phyloP scores from a whole-genome alignment of 306 rosid species.

The Dicorynia guianensis region DNA sequence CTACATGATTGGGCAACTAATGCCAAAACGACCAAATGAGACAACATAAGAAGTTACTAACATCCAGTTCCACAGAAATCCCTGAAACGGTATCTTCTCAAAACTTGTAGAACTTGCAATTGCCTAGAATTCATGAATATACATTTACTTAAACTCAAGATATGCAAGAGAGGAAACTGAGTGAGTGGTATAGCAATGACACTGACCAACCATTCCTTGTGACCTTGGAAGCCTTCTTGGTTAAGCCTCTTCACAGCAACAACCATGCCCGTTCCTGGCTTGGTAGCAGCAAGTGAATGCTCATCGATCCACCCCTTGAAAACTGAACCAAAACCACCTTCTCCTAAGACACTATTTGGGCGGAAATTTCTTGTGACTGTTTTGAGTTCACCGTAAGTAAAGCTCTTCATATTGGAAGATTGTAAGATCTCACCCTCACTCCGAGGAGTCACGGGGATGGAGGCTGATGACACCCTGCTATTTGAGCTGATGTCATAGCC shows the following conservation, averaged over 20 bases:
- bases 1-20: not conserved
- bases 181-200: constrained; percentile 3
- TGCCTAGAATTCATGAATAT: constrained; percentile 28
- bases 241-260: constrained; percentile 94
- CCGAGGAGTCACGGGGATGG: constrained; percentile 68
- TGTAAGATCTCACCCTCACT: constrained; percentile 86
- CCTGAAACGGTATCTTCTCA: constrained; percentile 19
- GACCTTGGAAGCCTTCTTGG: constrained; percentile 91
- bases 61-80: constrained; percentile 24
- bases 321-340: constrained; percentile 98
- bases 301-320: constrained; percentile 96
- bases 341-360: constrained; percentile 92
- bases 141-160: constrained; percentile 24
- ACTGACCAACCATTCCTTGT: constrained; percentile 94
- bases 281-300: constrained; percentile 70
- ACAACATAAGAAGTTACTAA: not conserved
- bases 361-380: constrained; percentile 90
- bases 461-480: constrained; percentile 70
- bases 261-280: constrained; percentile 80
- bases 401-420: constrained; percentile 72
- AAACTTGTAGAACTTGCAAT: not conserved
- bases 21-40: constrained; percentile 23
- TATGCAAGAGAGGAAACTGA: constrained; percentile 1
- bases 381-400: constrained; percentile 70
- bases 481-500: constrained; percentile 54